Evolutionary conservation across 2,329 filamentous ascomycete genomes (phyloP), one percentile per base, ranked within the genome.

Genomic region (Byssochlamys sp.): DNA sequence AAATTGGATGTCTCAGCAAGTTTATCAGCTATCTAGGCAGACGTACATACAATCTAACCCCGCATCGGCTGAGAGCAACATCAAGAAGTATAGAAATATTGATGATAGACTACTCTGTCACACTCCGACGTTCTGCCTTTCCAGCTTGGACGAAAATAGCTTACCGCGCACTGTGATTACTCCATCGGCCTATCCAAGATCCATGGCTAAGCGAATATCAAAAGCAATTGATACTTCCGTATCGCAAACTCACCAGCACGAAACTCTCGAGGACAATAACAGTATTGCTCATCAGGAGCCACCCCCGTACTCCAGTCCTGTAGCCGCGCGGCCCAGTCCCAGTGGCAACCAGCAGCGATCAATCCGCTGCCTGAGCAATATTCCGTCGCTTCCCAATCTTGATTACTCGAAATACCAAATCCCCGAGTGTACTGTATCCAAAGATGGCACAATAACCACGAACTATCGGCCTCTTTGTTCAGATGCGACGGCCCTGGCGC

Each of bases 341-440:
- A 4, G 26, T 33, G 35, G 27, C 19, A 27, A 55, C n/a, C 45
- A 39, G 27, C 51, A 48, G 25, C n/a, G 33, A 35, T 31, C 54
- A n/a, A 14, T 26, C n/a, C 52, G 52, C 10, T 39, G 25, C n/a
- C 54, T 56, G 27, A 57, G 27, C 14, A 48, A 48, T 39, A 60
- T 52, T 24, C 54, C 63, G 10, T 58, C 61, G 29, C 60, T 69
- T 3, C 53, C 61, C 9, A 55, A 35, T 19, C 52, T 69, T 35
- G 58, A 65, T 25, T 65, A 66, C 33, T 56, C 64, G 10, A 65
- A 66, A 56, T 70, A 69, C 59, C 57, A 62, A 29, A 61, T 69
- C 25, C 59, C 63, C 1, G 61, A 65, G 29, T 55, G 62, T 7
- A 60, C 59, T 7, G 52, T 68, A 11, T 68, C 67, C 28, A 60